phyloP scores from a whole-genome alignment of 2,329 filamentous ascomycete genomes.

The Amylocarpus encephaloides region DNA sequence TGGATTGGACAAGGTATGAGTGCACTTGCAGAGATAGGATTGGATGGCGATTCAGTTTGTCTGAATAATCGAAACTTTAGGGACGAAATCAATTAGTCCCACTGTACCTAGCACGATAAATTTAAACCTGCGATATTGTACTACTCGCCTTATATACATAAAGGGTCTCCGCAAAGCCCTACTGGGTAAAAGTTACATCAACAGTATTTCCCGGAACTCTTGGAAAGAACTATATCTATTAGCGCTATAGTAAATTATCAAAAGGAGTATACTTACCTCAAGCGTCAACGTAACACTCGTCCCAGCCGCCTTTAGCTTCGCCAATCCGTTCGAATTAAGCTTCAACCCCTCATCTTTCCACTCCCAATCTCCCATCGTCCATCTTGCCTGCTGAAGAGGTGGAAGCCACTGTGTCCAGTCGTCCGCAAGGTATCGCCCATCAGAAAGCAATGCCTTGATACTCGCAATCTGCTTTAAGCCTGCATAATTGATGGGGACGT shows the following conservation, averaged over 20 bases:
- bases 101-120: no score
- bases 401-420: slow-evolving; percentile 50
- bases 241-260: neutral
- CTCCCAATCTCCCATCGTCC: slow-evolving; percentile 45
- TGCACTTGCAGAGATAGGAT: no score
- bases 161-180: no score
- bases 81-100: no score
- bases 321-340: slow-evolving; percentile 39
- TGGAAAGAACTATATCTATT: slow-evolving; percentile 4
- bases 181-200: slow-evolving; percentile 1
- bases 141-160: no score
- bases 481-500: slow-evolving; percentile 46
- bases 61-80: no score
- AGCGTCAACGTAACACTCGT: slow-evolving; percentile 43
- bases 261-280: slow-evolving; percentile 24
- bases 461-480: slow-evolving; percentile 45
- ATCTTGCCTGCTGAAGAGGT: slow-evolving; percentile 43
- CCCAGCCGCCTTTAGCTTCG: slow-evolving; percentile 40
- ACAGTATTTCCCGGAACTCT: neutral
- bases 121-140: no score
- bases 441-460: slow-evolving; percentile 42
- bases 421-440: slow-evolving; percentile 47
- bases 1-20: no score
- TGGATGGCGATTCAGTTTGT: no score
- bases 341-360: slow-evolving; percentile 43